phyloP scores from a whole-genome alignment of 768 basidiomycete genomes.

The Chalciporus chontae region DNA sequence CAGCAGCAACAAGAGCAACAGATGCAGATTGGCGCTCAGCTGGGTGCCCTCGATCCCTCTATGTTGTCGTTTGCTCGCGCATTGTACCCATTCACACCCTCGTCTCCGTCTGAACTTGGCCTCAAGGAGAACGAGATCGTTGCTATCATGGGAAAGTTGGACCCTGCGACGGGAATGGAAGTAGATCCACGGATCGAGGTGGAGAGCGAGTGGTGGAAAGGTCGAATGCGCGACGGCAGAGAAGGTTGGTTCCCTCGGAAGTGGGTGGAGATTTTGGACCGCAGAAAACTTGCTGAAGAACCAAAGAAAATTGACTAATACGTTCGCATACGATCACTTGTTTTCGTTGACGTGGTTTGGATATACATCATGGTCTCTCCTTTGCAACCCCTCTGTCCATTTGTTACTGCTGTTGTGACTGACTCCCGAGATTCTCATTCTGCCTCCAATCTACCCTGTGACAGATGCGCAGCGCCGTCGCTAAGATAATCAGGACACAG shows the following conservation, averaged over 20 bases:
- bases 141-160: constrained; percentile 80
- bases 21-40: constrained; percentile 30
- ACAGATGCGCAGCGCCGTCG: too few relatives aligned
- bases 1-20: constrained; percentile 44
- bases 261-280: constrained; percentile 74
- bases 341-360: constrained; percentile 1
- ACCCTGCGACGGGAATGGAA: constrained; percentile 62
- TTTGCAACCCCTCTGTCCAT: too few relatives aligned
- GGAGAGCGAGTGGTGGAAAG: constrained; percentile 89
- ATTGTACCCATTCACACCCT: constrained; percentile 70
- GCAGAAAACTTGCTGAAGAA: constrained; percentile 35
- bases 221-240: constrained; percentile 85
- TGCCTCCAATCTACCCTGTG: too few relatives aligned
- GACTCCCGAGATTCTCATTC: too few relatives aligned
- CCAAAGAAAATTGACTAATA: constrained; percentile 40
- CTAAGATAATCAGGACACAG: too few relatives aligned
- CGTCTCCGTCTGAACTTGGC: constrained; percentile 72
- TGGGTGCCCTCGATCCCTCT: constrained; percentile 70
- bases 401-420: too few relatives aligned
- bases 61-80: constrained; percentile 82
- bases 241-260: constrained; percentile 95
- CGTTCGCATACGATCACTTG: neutral
- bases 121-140: constrained; percentile 91
- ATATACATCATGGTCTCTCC: neutral
- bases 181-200: constrained; percentile 62